A percentile compares a stretch with the other conserved stretches of the same genome.
These are phyloP conservation scores for Crithidia acanthocephali DNA, from an alignment of 208 protist species.

Conservation along the genomic window DNA sequence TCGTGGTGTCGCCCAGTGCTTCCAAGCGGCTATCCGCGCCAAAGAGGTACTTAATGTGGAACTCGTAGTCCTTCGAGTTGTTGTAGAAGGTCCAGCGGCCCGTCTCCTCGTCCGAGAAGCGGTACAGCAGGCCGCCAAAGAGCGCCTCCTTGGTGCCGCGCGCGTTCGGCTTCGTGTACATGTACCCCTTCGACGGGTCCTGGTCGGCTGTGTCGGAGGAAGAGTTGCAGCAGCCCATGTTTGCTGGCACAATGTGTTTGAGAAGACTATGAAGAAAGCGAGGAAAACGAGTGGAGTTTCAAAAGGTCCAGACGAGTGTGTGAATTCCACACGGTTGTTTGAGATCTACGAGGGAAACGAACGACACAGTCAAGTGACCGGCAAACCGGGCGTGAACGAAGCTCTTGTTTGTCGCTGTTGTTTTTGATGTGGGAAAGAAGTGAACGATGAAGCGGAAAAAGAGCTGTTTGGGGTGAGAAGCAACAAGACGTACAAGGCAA, in stretches of 20 bases:
- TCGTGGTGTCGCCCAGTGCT: conserved; percentile 46
- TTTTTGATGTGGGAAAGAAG: too few relatives aligned
- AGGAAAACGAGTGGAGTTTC: too few relatives aligned
- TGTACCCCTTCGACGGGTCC: conserved; percentile 35
- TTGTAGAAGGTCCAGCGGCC: conserved; percentile 71
- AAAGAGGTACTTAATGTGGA: conserved; percentile 84
- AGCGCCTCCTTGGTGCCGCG: conserved; percentile 48
- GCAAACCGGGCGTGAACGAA: too few relatives aligned
- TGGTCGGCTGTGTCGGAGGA: conserved; percentile 1
- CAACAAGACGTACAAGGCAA: too few relatives aligned
- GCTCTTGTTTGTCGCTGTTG: too few relatives aligned
- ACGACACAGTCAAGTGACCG: too few relatives aligned
- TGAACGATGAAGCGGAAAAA: too few relatives aligned
- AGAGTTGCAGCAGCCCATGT: conserved; percentile 36
- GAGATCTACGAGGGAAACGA: too few relatives aligned
- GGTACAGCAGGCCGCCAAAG: conserved; percentile 81
- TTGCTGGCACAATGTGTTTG: not conserved
- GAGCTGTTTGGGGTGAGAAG: too few relatives aligned
- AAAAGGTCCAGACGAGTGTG: too few relatives aligned
- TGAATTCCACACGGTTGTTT: too few relatives aligned
- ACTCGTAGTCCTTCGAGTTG: conserved; percentile 86
- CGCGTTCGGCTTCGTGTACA: conserved; percentile 29
- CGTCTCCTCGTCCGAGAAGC: conserved; percentile 48
- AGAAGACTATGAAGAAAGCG: not conserved
- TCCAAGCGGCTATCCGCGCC: conserved; percentile 53